These are phyloP conservation scores for Saposhnikovia divaricata DNA, from an alignment of 129 eudicot species.

Conservation along the genomic window DNA sequence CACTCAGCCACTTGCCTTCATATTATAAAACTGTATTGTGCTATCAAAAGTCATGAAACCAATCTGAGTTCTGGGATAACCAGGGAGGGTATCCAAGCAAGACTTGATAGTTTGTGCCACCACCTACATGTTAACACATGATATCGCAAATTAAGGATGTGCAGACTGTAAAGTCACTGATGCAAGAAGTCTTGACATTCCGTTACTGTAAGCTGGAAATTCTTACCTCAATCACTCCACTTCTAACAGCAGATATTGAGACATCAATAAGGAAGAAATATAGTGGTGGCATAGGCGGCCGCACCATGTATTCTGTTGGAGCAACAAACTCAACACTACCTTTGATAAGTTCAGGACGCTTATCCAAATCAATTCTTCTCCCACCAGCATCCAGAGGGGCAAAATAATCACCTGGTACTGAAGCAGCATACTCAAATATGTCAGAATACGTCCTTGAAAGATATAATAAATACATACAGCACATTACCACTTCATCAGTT, in stretches of 20 bases:
- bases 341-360: conserved; percentile 84
- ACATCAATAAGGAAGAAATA: conserved; percentile 88
- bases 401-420: conserved; percentile 79
- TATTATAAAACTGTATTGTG: conserved; percentile 83
- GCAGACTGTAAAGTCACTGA: not conserved
- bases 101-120: conserved; percentile 91
- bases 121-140: conserved; percentile 39
- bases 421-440: conserved; percentile 19
- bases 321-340: conserved; percentile 96
- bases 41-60: conserved; percentile 97
- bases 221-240: conserved; percentile 95
- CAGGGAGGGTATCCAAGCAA: conserved; percentile 80
- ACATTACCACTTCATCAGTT: not conserved
- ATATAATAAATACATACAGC: not conserved
- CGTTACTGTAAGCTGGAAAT: not conserved
- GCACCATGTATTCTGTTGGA: conserved; percentile 99
- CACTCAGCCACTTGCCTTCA: conserved; percentile 61
- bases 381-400: conserved; percentile 83
- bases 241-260: conserved; percentile 72
- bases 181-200: not conserved
- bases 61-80: conserved; percentile 82
- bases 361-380: conserved; percentile 74
- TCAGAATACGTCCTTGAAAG: conserved; percentile 11
- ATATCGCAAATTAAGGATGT: not conserved
- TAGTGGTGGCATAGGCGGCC: conserved; percentile 98